These are phyloP conservation scores for Fraxinus americana DNA, from an alignment of 257 asterid species.

Conservation along the genomic window DNA sequence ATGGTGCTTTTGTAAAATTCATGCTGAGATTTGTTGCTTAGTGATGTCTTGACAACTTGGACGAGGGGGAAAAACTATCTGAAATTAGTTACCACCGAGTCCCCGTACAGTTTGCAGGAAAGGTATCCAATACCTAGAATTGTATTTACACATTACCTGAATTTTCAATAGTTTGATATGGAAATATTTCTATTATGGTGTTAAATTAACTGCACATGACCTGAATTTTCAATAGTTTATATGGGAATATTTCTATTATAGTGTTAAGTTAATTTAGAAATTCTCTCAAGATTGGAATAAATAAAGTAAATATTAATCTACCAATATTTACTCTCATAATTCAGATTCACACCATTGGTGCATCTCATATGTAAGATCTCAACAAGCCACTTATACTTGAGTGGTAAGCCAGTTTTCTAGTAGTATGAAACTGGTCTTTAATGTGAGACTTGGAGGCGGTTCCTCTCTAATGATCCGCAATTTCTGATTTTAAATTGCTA, in stretches of 20 bases:
- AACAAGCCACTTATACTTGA: background rate
- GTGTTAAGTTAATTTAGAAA: background rate
- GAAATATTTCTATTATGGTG: too few relatives aligned
- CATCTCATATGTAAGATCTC: background rate
- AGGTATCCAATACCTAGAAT: background rate
- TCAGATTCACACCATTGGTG: background rate
- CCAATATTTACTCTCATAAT: too few relatives aligned
- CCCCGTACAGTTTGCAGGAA: background rate
- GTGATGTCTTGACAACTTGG: background rate
- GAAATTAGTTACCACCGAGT: background rate
- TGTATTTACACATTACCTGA: background rate
- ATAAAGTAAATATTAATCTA: too few relatives aligned
- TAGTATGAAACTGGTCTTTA: background rate
- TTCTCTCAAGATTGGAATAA: background rate
- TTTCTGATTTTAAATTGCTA: background rate
- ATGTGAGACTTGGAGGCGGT: background rate
- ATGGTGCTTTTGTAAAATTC: background rate
- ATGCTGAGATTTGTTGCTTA: background rate
- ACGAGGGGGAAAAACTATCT: background rate
- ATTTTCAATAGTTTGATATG: too few relatives aligned
- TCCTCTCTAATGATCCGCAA: background rate
- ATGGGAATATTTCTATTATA: too few relatives aligned
- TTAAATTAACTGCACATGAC: too few relatives aligned
- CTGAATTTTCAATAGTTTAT: too few relatives aligned
- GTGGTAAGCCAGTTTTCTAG: background rate